phyloP scores from a whole-genome alignment of 2,329 filamentous ascomycete genomes.

The Dissoconium aciculare region DNA sequence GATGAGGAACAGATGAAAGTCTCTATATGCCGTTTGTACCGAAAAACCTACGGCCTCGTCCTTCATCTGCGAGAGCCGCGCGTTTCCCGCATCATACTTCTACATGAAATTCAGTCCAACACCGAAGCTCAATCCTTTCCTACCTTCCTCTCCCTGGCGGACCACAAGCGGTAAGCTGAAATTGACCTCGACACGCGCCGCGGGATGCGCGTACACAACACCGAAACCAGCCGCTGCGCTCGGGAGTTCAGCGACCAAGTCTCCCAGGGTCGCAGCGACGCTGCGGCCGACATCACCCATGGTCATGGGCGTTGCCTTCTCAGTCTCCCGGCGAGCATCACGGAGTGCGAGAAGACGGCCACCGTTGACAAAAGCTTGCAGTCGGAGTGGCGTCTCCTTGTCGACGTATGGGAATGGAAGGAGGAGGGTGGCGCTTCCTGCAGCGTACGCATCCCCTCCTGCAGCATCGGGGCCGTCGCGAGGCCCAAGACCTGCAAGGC shows the following conservation, averaged over 20 bases:
- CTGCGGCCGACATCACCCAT: slow-evolving; percentile 38
- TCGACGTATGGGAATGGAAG: slow-evolving; percentile 62
- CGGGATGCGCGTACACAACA: slow-evolving; percentile 85
- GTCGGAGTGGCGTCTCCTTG: slow-evolving; percentile 64
- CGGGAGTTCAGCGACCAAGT: slow-evolving; percentile 61
- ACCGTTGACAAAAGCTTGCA: slow-evolving; percentile 85
- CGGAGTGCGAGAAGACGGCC: slow-evolving; percentile 69
- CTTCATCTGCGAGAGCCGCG: no score
- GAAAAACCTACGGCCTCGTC: no score
- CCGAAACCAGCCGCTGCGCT: slow-evolving; percentile 79
- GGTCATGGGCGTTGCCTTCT: slow-evolving; percentile 33
- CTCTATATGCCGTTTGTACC: no score
- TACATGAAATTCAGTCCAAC: slow-evolving; percentile 93
- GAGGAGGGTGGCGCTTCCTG: slow-evolving; percentile 72
- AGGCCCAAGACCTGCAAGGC: slow-evolving; percentile 74
- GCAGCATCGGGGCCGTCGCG: slow-evolving; percentile 74
- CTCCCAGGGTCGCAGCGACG: slow-evolving; percentile 48
- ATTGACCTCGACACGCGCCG: slow-evolving; percentile 89
- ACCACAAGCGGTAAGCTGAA: slow-evolving; percentile 76
- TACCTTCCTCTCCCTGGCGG: slow-evolving; percentile 67
- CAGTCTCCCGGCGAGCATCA: slow-evolving; percentile 23
- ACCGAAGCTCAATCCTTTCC: slow-evolving; percentile 89
- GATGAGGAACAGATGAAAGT: no score
- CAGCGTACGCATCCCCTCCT: slow-evolving; percentile 83
- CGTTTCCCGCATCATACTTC: slow-evolving; percentile 6